Conservation (phyloP, 1,139 yeast species). For the Pneumocystis carinii region DNA sequence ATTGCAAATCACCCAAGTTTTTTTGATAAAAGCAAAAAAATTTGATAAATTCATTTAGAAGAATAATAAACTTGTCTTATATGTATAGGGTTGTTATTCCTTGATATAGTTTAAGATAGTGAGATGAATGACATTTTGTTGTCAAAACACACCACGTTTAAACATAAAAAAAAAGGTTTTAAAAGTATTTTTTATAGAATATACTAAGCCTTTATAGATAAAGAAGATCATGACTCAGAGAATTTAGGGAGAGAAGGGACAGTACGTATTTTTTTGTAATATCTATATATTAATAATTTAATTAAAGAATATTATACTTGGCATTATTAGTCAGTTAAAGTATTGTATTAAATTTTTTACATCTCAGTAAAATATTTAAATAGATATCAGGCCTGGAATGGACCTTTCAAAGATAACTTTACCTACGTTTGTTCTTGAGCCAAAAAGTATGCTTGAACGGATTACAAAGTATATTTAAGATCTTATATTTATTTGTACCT, state of each 20-base stretch:
- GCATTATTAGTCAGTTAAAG: neutral
- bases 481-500: neutral
- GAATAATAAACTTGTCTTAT: neutral
- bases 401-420: constrained; percentile 80
- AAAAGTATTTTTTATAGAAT: neutral
- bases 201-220: neutral
- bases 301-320: neutral
- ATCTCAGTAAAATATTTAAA: neutral
- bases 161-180: neutral
- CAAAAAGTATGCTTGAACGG: constrained; percentile 91
- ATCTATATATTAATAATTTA: neutral
- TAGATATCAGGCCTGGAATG: constrained; percentile 53
- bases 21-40: too few species aligned
- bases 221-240: neutral
- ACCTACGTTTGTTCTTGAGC: constrained; percentile 87
- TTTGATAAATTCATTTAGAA: neutral
- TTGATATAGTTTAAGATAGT: neutral
- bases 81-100: neutral
- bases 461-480: constrained; percentile 61
- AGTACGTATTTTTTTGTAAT: neutral
- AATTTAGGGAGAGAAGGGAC: neutral
- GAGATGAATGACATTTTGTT: neutral
- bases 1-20: too few species aligned
- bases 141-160: neutral
- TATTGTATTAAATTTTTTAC: neutral